Evolutionary conservation across 345 rosid genomes (phyloP).

Genomic region (Linum trigynum): DNA sequence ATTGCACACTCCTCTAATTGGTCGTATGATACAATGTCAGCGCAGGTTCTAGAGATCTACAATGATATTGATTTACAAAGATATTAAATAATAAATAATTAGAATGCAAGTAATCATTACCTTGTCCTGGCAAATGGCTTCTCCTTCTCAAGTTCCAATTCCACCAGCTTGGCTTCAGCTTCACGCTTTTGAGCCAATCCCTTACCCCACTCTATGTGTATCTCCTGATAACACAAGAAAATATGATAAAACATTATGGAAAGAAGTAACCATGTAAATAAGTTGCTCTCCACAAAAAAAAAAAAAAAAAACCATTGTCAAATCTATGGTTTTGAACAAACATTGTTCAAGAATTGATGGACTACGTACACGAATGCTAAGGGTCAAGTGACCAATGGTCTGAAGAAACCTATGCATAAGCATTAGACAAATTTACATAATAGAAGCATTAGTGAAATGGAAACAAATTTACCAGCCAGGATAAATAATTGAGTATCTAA

Average conservation of each 20-base stretch:
- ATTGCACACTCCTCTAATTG: neutral
- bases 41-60: neutral
- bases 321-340: too few relatives aligned
- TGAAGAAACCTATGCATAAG: too few relatives aligned
- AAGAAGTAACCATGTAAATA: neutral
- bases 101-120: slow-evolving; percentile 24
- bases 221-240: slow-evolving; percentile 38
- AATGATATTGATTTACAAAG: slow-evolving; percentile 3
- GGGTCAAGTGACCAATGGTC: too few relatives aligned
- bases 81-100: neutral
- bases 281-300: too few relatives aligned
- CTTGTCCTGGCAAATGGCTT: slow-evolving; percentile 87
- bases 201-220: slow-evolving; percentile 90
- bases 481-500: too few relatives aligned
- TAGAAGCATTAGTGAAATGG: too few relatives aligned
- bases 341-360: too few relatives aligned
- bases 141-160: slow-evolving; percentile 74
- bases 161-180: slow-evolving; percentile 62
- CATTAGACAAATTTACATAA: too few relatives aligned
- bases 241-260: neutral
- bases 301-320: too few relatives aligned
- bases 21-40: neutral
- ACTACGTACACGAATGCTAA: too few relatives aligned
- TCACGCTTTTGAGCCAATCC: slow-evolving; percentile 93
- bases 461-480: too few relatives aligned